Evolutionary conservation across 2,329 filamentous ascomycete species (phyloP).

Genomic region (Penicillium sp.): DNA sequence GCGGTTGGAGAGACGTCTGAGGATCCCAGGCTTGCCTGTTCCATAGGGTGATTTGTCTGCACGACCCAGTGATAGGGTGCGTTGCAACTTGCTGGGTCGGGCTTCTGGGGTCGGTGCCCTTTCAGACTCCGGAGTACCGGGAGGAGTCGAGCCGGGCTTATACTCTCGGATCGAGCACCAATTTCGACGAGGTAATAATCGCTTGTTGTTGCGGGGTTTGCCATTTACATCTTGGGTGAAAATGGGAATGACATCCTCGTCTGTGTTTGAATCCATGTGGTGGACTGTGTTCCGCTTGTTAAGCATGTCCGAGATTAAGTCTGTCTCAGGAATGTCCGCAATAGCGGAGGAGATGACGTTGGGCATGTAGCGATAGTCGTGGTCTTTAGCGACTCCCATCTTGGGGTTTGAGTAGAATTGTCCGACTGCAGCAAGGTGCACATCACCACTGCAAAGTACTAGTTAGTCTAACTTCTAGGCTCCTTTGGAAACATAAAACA

Average conservation of each 20-base stretch:
- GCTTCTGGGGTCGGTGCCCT: conserved; percentile 32
- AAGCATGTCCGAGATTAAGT: conserved; percentile 84
- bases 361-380: conserved; percentile 94
- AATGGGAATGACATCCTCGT: conserved; percentile 94
- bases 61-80: conserved; percentile 64
- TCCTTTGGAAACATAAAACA: conserved; percentile 7
- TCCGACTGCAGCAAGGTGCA: conserved; percentile 77
- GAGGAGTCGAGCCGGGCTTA: conserved; percentile 73
- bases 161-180: conserved; percentile 94
- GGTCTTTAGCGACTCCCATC: conserved; percentile 78
- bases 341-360: conserved; percentile 95
- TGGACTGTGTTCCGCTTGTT: conserved; percentile 86
- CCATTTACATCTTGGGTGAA: conserved; percentile 89
- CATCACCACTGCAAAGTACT: conserved; percentile 68
- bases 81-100: conserved; percentile 47
- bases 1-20: conserved; percentile 51
- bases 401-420: conserved; percentile 95
- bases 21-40: conserved; percentile 34
- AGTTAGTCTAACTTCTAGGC: background rate
- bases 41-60: conserved; percentile 49
- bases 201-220: conserved; percentile 86
- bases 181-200: conserved; percentile 83
- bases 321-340: conserved; percentile 85
- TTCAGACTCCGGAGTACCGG: conserved; percentile 60
- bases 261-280: conserved; percentile 69